Conservation (phyloP, 257 asterid species). For the Catharanthus roseus region DNA sequence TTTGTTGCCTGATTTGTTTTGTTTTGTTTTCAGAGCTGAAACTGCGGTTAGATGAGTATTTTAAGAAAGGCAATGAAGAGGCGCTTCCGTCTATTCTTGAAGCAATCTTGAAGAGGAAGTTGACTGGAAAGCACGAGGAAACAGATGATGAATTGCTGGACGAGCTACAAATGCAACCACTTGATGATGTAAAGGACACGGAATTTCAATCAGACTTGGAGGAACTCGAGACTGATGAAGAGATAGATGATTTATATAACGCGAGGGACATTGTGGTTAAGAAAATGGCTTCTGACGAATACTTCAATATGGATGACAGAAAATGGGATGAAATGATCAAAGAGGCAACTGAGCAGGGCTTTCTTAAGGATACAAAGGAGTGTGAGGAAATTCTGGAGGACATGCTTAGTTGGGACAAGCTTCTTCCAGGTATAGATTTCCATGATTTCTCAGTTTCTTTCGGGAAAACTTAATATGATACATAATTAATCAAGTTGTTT, state of each 20-base stretch:
- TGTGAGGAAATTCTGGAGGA: constrained; percentile 80
- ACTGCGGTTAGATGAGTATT: constrained; percentile 51
- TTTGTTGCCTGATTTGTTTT: background rate
- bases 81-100: constrained; percentile 52
- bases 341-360: constrained; percentile 59
- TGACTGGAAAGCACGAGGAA: constrained; percentile 53
- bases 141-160: constrained; percentile 63
- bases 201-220: constrained; percentile 71
- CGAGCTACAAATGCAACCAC: constrained; percentile 46
- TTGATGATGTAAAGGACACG: constrained; percentile 46
- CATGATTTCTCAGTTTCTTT: background rate
- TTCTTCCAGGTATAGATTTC: constrained; percentile 64
- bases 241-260: constrained; percentile 59
- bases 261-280: constrained; percentile 46
- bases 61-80: constrained; percentile 48
- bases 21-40: constrained; percentile 51
- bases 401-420: constrained; percentile 80
- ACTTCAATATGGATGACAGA: constrained; percentile 55
- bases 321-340: constrained; percentile 81
- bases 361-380: constrained; percentile 62
- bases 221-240: constrained; percentile 58
- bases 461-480: background rate
- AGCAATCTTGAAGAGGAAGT: constrained; percentile 48
- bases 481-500: background rate
- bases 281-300: constrained; percentile 48